These are phyloP conservation scores for Aspergillus neotritici DNA, from an alignment of 2,329 filamentous ascomycete genomes.

Conservation along the genomic window DNA sequence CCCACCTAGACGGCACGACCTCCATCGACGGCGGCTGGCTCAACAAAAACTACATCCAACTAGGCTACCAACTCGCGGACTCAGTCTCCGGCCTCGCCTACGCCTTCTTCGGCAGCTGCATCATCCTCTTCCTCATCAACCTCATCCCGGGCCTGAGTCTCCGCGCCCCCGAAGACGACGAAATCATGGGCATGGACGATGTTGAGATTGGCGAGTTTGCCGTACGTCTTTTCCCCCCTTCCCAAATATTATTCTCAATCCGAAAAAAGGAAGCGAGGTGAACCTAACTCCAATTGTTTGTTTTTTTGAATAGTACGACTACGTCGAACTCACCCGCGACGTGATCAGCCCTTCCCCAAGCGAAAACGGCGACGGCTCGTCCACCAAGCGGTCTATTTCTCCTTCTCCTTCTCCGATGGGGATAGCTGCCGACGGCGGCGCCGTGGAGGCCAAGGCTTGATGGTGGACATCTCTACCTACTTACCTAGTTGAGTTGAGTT, in stretches of 20 bases:
- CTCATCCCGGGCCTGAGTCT: conserved; percentile 70
- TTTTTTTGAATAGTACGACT: conserved; percentile 63
- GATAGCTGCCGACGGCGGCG: conserved; percentile 10
- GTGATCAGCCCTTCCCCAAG: conserved; percentile 41
- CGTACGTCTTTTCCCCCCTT: conserved; percentile 37
- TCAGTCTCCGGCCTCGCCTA: conserved; percentile 70
- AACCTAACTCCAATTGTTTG: conserved; percentile 7
- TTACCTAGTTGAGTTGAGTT: no score
- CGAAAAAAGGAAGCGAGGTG: no score
- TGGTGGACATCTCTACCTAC: not conserved
- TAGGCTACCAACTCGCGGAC: conserved; percentile 78
- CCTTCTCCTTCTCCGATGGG: conserved; percentile 9
- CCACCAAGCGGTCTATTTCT: conserved; percentile 25
- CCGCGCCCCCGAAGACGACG: conserved; percentile 68
- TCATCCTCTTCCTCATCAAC: conserved; percentile 77
- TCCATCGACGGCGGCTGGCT: conserved; percentile 72
- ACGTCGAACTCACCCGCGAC: conserved; percentile 75
- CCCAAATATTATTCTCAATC: no score
- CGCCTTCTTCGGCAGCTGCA: conserved; percentile 69
- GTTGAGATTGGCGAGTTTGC: conserved; percentile 89
- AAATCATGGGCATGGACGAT: conserved; percentile 81
- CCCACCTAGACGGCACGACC: conserved; percentile 66
- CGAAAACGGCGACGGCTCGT: conserved; percentile 21
- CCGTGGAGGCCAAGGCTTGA: conserved; percentile 24
- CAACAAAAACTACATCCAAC: conserved; percentile 76